phyloP scores from a whole-genome alignment of 192 early-diverging fungal genomes.

The Pilobolus umbonatus region DNA sequence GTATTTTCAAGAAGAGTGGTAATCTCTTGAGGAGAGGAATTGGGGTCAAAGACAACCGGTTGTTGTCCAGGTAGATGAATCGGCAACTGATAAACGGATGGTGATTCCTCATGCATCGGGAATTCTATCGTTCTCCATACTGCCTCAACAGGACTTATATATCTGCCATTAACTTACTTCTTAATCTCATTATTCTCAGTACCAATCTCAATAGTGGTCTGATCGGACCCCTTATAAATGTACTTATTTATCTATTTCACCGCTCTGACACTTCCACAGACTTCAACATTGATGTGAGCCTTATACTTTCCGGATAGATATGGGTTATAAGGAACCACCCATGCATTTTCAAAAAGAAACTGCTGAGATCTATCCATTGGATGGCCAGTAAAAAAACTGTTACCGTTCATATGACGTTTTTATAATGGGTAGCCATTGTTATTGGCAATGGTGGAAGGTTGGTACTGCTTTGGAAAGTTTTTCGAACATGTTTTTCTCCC shows the following conservation, averaged over 20 bases:
- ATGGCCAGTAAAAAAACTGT: too few species aligned
- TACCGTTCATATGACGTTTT: not conserved
- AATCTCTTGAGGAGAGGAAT: not conserved
- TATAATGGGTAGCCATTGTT: not conserved
- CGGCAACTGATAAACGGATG: not conserved
- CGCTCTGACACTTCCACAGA: not conserved
- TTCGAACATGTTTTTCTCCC: not conserved
- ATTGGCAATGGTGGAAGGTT: not conserved
- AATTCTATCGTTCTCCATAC: not conserved
- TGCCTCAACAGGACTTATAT: not conserved
- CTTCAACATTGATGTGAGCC: not conserved
- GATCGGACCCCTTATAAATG: too few species aligned
- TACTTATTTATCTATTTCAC: not conserved
- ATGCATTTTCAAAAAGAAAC: too few species aligned
- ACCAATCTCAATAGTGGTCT: not conserved
- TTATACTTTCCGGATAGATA: not conserved
- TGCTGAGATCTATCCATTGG: too few species aligned
- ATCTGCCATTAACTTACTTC: not conserved
- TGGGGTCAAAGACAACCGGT: not conserved
- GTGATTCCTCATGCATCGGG: not conserved
- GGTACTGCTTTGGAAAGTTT: not conserved
- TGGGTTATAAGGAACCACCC: not conserved
- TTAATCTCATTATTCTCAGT: not conserved
- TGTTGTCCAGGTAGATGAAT: not conserved
- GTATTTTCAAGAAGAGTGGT: not conserved